Percentiles rank a stretch among this genome's conserved stretches.
phyloP scores from a whole-genome alignment of 2,329 filamentous ascomycete species.

The Claviceps spartinae region DNA sequence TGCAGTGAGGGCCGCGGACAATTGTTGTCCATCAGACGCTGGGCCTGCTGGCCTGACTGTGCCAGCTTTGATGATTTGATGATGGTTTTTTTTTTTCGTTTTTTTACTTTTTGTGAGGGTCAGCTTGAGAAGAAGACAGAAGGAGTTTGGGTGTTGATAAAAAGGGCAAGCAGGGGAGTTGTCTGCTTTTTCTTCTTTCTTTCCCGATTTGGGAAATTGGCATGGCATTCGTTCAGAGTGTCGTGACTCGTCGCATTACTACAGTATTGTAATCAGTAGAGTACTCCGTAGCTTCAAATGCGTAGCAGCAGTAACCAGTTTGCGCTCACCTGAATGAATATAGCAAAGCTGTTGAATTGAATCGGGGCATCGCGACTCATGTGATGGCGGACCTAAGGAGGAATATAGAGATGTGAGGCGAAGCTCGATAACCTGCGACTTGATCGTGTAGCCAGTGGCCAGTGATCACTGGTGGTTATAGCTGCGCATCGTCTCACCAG shows the following conservation, averaged over 20 bases:
- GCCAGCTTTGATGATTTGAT: background rate
- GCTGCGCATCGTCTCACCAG: too few species aligned
- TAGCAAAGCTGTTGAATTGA: background rate
- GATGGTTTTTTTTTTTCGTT: background rate
- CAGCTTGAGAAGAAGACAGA: background rate
- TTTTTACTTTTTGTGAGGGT: background rate
- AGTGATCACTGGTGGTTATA: too few species aligned
- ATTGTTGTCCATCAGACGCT: too few species aligned
- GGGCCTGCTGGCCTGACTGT: too few species aligned
- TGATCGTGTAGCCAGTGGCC: too few species aligned
- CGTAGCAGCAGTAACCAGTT: background rate
- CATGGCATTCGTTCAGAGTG: background rate
- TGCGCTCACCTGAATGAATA: background rate
- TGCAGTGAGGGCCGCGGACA: too few species aligned
- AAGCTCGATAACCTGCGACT: too few species aligned
- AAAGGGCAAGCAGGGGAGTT: background rate
- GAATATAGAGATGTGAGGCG: too few species aligned
- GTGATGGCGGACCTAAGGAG: background rate
- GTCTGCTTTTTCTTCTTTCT: too few species aligned
- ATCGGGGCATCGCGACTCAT: background rate
- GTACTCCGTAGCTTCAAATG: background rate
- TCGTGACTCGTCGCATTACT: too few species aligned
- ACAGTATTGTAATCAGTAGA: background rate
- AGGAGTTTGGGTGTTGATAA: background rate
- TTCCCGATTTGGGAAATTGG: background rate